Evolutionary conservation across 352 stramenopile species (phyloP).

Genomic region (Stramenopiles sp.): DNA sequence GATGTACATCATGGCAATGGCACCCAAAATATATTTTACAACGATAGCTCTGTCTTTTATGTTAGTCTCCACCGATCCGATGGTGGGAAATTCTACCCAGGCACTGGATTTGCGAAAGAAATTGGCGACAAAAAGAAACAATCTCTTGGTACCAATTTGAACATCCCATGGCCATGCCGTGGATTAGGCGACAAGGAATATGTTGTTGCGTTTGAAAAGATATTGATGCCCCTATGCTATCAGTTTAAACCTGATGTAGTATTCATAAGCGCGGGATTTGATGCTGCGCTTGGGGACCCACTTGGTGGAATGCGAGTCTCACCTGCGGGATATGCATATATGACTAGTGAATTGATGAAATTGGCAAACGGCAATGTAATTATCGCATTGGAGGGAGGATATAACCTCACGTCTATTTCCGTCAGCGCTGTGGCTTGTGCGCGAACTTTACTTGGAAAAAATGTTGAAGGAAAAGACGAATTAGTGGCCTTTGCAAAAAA

Average conservation of each 20-base stretch:
- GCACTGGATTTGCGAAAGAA: conserved; percentile 23
- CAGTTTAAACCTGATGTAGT: conserved; percentile 73
- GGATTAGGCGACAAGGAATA: conserved; percentile 41
- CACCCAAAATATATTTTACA: conserved; percentile 48
- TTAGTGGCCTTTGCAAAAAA: not conserved
- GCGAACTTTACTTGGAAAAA: not conserved
- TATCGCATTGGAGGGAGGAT: conserved; percentile 42
- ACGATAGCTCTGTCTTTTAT: conserved; percentile 43
- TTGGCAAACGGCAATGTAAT: conserved; percentile 35
- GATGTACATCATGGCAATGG: conserved; percentile 71
- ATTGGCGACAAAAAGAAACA: not conserved
- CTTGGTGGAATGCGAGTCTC: conserved; percentile 53
- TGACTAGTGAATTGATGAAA: conserved; percentile 32
- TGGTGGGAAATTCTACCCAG: conserved; percentile 24
- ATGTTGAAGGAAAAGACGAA: not conserved
- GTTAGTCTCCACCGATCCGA: conserved; percentile 32
- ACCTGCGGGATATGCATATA: conserved; percentile 33
- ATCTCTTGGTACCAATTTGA: conserved; percentile 34
- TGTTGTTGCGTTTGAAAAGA: conserved; percentile 32
- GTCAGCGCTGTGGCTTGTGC: not conserved
- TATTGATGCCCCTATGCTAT: conserved; percentile 59
- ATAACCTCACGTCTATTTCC: conserved; percentile 25
- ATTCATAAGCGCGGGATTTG: conserved; percentile 80
- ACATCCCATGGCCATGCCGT: conserved; percentile 40
- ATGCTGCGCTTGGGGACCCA: conserved; percentile 72